Base-by-base conservation (phyloP, 108 stramenopile genomes). In the Conticribra guillardii region DNA sequence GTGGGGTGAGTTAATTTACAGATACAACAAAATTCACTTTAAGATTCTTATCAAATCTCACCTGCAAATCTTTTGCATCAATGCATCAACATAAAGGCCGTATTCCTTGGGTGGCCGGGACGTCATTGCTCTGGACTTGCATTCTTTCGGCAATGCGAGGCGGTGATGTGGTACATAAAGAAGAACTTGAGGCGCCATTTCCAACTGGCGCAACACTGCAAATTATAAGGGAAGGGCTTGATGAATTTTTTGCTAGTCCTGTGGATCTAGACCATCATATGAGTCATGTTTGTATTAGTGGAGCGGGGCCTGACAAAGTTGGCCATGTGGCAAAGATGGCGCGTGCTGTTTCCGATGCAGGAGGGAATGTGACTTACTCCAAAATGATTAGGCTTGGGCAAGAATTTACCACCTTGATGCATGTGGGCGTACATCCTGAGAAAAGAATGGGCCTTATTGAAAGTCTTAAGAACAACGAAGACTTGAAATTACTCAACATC, bases 101-200 rank as follows among this genome's bases (percentile, higher is more conserved):
- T 44, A 89, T 96, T 70, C 92, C 92, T 22, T 89, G 79, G 73
- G 89, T 88, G 15, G 95, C 95, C 0, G 83, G 74, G n/a, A 88
- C 89, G 2, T 91, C 90, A 2, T 52, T 93, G 29, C 34, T 93
- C 8, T 96, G 95, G 95, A 96, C 92, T 4, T 80, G 80, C 54
- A 87, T 96, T 24, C 69, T 96, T 34, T 89, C 88, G 21, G 78
- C 91, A 45, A 96, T 96, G 95, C 53, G 95, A 61, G 93, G 93
- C 19, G 93, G 93, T 4, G 93, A 91, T 73, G 85, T 88, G 7
- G 59, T 69, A 2, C 86, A 90, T 41, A 79, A 69, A 0, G 82
- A 81, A 21, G 88, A 91, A 17, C 80, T 92, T 77, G 89, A 84
- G 3, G 90, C 86, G 26, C 90, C 88, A 22, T 87, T 84, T 37